Base-by-base conservation (phyloP, 169 alveolate species). In the Plasmodium berghei region DNA sequence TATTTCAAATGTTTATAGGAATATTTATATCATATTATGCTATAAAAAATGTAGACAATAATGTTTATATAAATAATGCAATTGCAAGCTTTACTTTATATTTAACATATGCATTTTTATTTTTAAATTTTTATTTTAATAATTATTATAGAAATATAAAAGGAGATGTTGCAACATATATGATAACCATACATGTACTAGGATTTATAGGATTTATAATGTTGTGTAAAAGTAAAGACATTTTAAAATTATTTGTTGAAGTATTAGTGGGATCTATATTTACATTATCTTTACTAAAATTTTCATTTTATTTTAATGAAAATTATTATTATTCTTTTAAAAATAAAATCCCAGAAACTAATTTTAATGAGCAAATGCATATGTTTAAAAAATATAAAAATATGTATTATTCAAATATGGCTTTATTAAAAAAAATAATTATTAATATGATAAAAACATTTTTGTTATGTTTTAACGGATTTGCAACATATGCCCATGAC, bases 1-100 rank as follows among this genome's bases (percentile, higher is more conserved):
- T 73, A 26, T 46, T 67, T 5, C 88, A 73, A 52, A 86, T 86
- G 92, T 52, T 86, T 72, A 63, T 64, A 1, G 92, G 92, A n/a
- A 73, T 86, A 16, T 67, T 34, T 48, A 73, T 86, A 8, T 72
- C 88, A n/a, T 73, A 73, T 34, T 73, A 69, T 48, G 87, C 91
- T 14, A 71, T 80, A 9, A 52, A 55, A 48, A 63, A 63, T 64
- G 89, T 80, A 46, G 89, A 80, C 1, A 80, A 80, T 64, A 10
- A 18, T 18, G 12, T 80, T 1, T 66, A 62, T 12, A 48, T 80
- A n/a, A 64, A 22, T 22, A 80, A 80, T 80, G 89, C 89, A 14
- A 80, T 80, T 5, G 80, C 70, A 1, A 80, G 89, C 40, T 80
- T 80, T 42, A 46, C 26, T 34, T 54, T 80, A 63, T 80, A 80